A percentile compares a stretch with the other conserved stretches of the same genome.
phyloP scores from a whole-genome alignment of 306 rosid genomes.

The Hippophae tibetana region DNA sequence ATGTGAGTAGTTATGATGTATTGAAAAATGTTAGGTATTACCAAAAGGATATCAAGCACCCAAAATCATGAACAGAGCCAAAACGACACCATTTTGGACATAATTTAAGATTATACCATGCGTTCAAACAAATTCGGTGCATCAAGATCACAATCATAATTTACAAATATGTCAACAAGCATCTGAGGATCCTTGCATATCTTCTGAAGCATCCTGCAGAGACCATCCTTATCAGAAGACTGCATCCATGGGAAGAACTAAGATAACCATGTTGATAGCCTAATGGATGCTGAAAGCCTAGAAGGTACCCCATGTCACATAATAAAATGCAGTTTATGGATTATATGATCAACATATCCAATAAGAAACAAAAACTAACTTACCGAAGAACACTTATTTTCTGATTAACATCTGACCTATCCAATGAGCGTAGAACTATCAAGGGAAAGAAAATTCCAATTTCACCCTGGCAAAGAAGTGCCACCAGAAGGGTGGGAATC shows the following conservation, averaged over 20 bases:
- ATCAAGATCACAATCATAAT: slow-evolving; percentile 99
- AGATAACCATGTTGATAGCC: slow-evolving; percentile 17
- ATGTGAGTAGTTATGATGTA: slow-evolving; percentile 23
- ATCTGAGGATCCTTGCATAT: slow-evolving; percentile 92
- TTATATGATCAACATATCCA: slow-evolving; percentile 12
- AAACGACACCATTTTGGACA: slow-evolving; percentile 17
- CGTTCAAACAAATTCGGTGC: slow-evolving; percentile 99
- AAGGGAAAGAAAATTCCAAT: slow-evolving; percentile 95
- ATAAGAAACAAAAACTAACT: slow-evolving; percentile 26
- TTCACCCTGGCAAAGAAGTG: slow-evolving; percentile 72
- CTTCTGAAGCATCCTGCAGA: slow-evolving; percentile 91
- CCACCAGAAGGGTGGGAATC: slow-evolving; percentile 3
- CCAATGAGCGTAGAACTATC: slow-evolving; percentile 88
- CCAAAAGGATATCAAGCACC: neutral
- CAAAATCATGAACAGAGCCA: neutral
- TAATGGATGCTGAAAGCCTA: slow-evolving; percentile 2
- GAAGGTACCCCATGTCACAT: neutral
- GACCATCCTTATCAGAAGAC: slow-evolving; percentile 20
- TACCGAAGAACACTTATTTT: slow-evolving; percentile 94
- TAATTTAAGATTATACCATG: slow-evolving; percentile 45
- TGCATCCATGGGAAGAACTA: neutral
- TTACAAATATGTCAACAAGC: slow-evolving; percentile 97
- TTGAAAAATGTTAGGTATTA: slow-evolving; percentile 15
- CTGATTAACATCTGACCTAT: slow-evolving; percentile 69
- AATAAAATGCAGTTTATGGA: slow-evolving; percentile 4